Conservation (phyloP, 2,329 filamentous ascomycete genomes). For the Aspergillus sp. region DNA sequence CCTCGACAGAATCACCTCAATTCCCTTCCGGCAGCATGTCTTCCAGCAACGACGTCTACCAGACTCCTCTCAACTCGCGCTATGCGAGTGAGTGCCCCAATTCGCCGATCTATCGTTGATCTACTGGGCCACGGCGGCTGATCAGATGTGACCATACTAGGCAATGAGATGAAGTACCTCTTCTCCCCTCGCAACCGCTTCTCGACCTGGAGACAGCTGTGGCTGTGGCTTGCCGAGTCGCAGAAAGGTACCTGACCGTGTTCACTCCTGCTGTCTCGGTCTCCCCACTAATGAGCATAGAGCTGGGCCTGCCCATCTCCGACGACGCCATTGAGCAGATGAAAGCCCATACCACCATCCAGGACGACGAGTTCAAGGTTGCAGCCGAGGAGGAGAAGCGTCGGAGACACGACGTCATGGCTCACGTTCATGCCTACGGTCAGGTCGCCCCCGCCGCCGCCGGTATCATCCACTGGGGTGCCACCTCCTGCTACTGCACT, state of each 20-base stretch:
- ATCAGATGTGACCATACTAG: constrained; percentile 19
- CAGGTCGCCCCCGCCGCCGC: constrained; percentile 71
- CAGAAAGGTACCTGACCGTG: constrained; percentile 53
- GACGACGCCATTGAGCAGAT: constrained; percentile 74
- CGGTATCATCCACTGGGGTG: constrained; percentile 78
- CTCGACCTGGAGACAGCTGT: constrained; percentile 79
- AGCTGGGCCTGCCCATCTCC: constrained; percentile 73
- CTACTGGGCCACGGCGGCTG: neutral
- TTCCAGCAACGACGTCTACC: constrained; percentile 53
- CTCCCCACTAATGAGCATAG: constrained; percentile 34
- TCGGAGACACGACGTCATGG: constrained; percentile 63
- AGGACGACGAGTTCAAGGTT: constrained; percentile 73
- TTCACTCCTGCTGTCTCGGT: constrained; percentile 3
- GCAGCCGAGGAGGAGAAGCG: constrained; percentile 74
- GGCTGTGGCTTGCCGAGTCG: constrained; percentile 78
- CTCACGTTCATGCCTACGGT: constrained; percentile 73
- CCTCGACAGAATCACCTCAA: constrained; percentile 15
- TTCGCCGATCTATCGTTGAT: constrained; percentile 4
- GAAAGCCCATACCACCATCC: constrained; percentile 68
- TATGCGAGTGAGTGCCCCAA: constrained; percentile 59
- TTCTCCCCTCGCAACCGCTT: constrained; percentile 75
- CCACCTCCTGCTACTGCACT: constrained; percentile 58
- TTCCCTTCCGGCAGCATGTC: constrained; percentile 31
- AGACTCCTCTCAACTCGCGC: constrained; percentile 67
- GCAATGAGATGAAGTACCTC: constrained; percentile 69